Conservation (phyloP, 164 flowering plant genomes). For the Cinnamomum micranthum region DNA sequence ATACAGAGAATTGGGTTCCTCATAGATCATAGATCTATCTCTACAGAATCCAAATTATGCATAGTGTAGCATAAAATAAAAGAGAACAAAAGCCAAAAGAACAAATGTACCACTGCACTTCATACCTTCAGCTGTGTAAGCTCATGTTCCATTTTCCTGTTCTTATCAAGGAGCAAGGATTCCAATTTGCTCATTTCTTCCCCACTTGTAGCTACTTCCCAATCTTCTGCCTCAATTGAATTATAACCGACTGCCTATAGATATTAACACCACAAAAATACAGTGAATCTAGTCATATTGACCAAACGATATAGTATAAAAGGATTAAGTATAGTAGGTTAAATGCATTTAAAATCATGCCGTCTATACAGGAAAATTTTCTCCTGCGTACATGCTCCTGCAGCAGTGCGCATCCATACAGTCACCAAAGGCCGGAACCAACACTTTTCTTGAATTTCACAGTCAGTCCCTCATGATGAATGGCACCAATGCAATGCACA, state of each 20-base stretch:
- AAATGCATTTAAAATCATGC: background rate
- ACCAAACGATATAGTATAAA: background rate
- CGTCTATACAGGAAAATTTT: too few species aligned
- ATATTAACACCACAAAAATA: slow-evolving; percentile 8
- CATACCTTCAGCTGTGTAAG: slow-evolving; percentile 91
- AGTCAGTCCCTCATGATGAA: too few species aligned
- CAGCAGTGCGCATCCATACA: too few species aligned
- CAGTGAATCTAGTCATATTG: background rate
- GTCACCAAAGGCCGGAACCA: too few species aligned
- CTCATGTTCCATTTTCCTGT: slow-evolving; percentile 95
- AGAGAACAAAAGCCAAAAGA: background rate
- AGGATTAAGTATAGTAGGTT: background rate
- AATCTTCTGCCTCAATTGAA: slow-evolving; percentile 98
- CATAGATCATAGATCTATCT: background rate
- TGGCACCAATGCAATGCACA: too few species aligned
- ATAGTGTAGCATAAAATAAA: background rate
- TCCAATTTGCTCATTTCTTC: slow-evolving; percentile 99
- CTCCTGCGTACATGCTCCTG: too few species aligned
- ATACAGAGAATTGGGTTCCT: background rate
- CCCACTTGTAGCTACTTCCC: slow-evolving; percentile 96
- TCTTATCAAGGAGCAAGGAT: slow-evolving; percentile 92
- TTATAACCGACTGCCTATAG: slow-evolving; percentile 96
- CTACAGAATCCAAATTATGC: background rate
- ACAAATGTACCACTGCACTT: background rate
- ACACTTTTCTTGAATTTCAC: too few species aligned